phyloP scores from a whole-genome alignment of 345 rosid species.

The Rhodomyrtus tomentosa region DNA sequence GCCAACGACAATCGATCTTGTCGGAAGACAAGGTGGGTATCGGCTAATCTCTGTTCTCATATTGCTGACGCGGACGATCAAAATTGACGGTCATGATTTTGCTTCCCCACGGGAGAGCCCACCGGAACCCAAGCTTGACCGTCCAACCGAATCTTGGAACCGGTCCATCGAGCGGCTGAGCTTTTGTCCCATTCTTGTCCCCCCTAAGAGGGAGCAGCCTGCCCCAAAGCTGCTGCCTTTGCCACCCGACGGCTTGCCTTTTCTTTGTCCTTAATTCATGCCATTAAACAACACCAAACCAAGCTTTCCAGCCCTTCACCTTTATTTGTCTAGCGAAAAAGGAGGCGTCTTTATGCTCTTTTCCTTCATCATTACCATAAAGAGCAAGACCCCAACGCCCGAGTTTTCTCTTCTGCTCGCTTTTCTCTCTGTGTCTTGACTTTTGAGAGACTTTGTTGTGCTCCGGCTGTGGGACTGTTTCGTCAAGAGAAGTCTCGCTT shows the following conservation, averaged over 20 bases:
- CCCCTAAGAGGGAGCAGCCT: conserved; percentile 40
- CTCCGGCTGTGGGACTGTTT: background rate
- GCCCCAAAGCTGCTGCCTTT: conserved; percentile 58
- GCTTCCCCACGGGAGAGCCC: background rate
- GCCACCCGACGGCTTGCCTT: conserved; percentile 73
- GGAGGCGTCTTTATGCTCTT: background rate
- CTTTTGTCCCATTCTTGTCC: conserved; percentile 68
- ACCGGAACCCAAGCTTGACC: background rate
- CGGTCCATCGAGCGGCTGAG: background rate
- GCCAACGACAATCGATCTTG: background rate
- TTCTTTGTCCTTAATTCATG: conserved; percentile 55
- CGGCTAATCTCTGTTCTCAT: background rate
- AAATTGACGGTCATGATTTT: background rate
- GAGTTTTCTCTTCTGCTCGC: conserved; percentile 4
- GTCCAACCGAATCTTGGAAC: background rate
- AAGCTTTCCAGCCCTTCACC: background rate
- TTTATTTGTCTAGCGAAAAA: background rate
- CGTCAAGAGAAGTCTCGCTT: background rate
- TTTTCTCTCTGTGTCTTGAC: conserved; percentile 4
- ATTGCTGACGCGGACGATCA: background rate
- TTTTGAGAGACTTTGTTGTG: background rate
- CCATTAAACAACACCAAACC: background rate
- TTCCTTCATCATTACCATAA: conserved; percentile 19
- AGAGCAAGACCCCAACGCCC: background rate
- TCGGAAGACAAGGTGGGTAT: background rate